These are phyloP conservation scores for Rhizophora apiculata DNA, from an alignment of 345 rosid genomes.

Conservation along the genomic window DNA sequence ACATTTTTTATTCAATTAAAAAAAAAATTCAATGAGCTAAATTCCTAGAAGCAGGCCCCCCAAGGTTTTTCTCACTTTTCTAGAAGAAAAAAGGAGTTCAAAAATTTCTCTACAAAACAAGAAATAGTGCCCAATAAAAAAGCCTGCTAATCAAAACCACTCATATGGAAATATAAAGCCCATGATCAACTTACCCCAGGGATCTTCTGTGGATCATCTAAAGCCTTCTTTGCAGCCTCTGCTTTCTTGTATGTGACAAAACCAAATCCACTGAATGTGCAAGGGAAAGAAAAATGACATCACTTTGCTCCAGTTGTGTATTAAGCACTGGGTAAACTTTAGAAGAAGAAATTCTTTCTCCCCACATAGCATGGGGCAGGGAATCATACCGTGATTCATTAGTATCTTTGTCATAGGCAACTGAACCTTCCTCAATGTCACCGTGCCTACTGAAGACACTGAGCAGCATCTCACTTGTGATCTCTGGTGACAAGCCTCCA, in stretches of 20 bases:
- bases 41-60: too few species aligned
- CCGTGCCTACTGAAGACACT: conserved; percentile 48
- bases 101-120: too few species aligned
- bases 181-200: conserved; percentile 43
- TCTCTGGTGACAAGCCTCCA: conserved; percentile 60
- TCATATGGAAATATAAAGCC: not conserved
- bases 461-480: conserved; percentile 55
- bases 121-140: not conserved
- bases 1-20: too few species aligned
- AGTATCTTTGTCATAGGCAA: conserved; percentile 67
- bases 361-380: not conserved
- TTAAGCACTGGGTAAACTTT: not conserved
- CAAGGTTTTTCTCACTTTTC: too few species aligned
- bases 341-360: not conserved
- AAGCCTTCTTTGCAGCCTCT: conserved; percentile 60
- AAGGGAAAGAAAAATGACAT: conserved; percentile 14
- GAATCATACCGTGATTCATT: conserved; percentile 50
- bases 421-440: conserved; percentile 66
- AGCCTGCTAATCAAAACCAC: not conserved
- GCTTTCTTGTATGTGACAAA: conserved; percentile 59
- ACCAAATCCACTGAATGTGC: conserved; percentile 57
- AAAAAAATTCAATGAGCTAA: too few species aligned
- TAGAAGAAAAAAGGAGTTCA: too few species aligned
- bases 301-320: not conserved
- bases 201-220: conserved; percentile 55